Evolutionary conservation across 2,329 filamentous ascomycete genomes (phyloP).

Genomic region (Endothia cerciana): DNA sequence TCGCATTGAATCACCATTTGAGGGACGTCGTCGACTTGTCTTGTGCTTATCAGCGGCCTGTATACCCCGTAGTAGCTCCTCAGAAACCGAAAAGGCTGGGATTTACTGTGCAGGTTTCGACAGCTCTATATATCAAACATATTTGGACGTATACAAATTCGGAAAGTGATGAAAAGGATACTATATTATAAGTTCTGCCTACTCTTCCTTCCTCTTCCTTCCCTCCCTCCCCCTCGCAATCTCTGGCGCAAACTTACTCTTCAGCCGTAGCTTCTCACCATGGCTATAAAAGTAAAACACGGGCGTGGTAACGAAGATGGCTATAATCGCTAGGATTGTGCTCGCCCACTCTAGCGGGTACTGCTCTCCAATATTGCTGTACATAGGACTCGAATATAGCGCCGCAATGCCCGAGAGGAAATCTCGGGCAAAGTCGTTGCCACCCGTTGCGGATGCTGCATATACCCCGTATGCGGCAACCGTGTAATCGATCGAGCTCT

Average conservation of each 20-base stretch:
- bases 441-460: constrained; percentile 66
- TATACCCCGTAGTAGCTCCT: no score
- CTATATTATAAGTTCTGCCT: not conserved
- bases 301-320: constrained; percentile 53
- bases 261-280: constrained; percentile 54
- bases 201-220: not conserved
- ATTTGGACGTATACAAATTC: not conserved
- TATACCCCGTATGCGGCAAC: constrained; percentile 69
- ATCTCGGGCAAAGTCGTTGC: constrained; percentile 64
- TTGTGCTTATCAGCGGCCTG: no score
- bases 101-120: no score
- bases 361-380: constrained; percentile 45
- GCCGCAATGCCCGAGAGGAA: constrained; percentile 68
- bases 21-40: no score
- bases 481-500: constrained; percentile 71
- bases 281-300: constrained; percentile 62
- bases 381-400: constrained; percentile 61
- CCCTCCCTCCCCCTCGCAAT: constrained; percentile 23
- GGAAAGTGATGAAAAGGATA: not conserved
- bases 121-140: not conserved
- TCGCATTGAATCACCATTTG: no score
- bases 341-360: constrained; percentile 56
- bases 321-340: constrained; percentile 48
- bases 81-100: no score
- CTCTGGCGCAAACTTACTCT: constrained; percentile 54